Conservation (phyloP, 305 asterid species). For the Solanum hybrid region DNA sequence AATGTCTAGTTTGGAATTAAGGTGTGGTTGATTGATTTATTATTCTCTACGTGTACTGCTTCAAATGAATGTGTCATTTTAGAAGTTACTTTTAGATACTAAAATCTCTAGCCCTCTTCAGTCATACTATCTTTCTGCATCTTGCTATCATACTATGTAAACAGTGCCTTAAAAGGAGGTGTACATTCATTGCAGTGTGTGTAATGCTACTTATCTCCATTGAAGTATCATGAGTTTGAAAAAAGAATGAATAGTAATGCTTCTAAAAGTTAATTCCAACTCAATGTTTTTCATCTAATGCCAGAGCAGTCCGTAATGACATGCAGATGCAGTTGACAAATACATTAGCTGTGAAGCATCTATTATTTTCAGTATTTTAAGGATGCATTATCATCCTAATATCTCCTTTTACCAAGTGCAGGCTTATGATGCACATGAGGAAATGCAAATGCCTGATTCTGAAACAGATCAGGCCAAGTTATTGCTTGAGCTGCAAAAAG, state of each 20-base stretch:
- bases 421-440: slow-evolving; percentile 41
- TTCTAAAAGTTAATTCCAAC: background rate
- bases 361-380: background rate
- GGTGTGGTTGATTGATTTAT: background rate
- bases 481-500: slow-evolving; percentile 50
- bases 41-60: background rate
- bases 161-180: background rate
- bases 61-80: background rate
- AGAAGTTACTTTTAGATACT: background rate
- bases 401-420: slow-evolving; percentile 4
- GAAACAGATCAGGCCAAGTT: slow-evolving; percentile 48
- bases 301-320: background rate
- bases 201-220: background rate
- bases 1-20: background rate
- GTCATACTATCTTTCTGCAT: background rate
- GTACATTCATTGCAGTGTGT: background rate
- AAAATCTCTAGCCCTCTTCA: background rate
- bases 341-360: background rate
- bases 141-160: background rate
- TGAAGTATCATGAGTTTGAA: background rate
- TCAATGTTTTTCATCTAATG: background rate
- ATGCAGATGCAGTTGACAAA: background rate
- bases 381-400: background rate
- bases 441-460: slow-evolving; percentile 34
- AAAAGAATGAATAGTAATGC: background rate